Percentiles rank a stretch among this genome's conserved stretches.
Conservation (phyloP, 2,329 filamentous ascomycete species). For the Lachnum nothofagi region DNA sequence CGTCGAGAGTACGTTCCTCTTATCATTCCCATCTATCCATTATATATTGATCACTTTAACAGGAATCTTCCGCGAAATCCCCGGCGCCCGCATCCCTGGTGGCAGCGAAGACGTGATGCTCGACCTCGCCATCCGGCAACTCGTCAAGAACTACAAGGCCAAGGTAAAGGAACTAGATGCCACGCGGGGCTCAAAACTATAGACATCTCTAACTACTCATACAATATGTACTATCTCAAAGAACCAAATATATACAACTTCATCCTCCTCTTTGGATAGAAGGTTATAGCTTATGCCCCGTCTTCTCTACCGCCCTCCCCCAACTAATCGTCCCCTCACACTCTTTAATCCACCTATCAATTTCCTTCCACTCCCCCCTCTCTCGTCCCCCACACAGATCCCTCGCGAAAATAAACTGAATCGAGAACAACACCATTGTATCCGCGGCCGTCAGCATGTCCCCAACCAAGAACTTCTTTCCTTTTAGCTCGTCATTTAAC, state of each 20-base stretch:
- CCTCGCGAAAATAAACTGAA: no score
- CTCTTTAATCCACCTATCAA: conserved; percentile 9
- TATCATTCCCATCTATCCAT: neutral
- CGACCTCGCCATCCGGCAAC: conserved; percentile 63
- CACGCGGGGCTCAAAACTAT: conserved; percentile 39
- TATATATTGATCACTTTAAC: neutral
- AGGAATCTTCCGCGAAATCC: conserved; percentile 61
- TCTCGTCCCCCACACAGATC: no score
- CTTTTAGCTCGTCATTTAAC: no score
- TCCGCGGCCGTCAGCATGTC: no score
- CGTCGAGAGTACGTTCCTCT: conserved; percentile 52
- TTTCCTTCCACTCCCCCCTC: no score
- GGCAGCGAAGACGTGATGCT: conserved; percentile 70
- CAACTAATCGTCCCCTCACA: conserved; percentile 14
- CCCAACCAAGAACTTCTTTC: no score
- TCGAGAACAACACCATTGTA: no score
- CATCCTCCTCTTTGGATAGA: no score
- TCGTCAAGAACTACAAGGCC: conserved; percentile 63
- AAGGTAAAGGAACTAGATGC: conserved; percentile 50
- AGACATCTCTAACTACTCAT: no score
- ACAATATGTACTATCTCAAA: no score
- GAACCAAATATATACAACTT: no score
- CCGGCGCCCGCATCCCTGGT: conserved; percentile 58
- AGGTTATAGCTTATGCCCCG: conserved; percentile 17
- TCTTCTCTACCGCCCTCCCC: conserved; percentile 15